Evolutionary conservation across 164 flowering plant species (phyloP).

Genomic region (Vitis amurensis): DNA sequence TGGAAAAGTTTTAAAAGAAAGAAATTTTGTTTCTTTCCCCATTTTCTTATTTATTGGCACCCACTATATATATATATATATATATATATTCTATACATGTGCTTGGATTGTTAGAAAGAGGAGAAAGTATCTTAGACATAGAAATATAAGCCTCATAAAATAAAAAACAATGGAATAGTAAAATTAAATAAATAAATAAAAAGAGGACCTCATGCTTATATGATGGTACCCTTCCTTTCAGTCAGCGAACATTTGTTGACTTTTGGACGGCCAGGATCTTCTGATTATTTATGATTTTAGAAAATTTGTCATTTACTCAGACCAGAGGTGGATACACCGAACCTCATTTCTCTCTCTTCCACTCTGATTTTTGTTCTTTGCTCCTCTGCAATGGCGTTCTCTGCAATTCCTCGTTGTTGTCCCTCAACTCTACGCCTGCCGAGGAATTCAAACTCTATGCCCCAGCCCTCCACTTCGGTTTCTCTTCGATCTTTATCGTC

Average conservation of each 20-base stretch:
- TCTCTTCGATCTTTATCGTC: slow-evolving; percentile 37
- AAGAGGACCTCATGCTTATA: not conserved
- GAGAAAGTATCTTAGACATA: too few relatives aligned
- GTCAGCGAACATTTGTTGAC: not conserved
- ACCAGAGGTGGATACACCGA: not conserved
- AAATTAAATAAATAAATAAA: not conserved
- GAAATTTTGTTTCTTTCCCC: too few relatives aligned
- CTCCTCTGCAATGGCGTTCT: slow-evolving; percentile 40
- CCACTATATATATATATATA: too few relatives aligned
- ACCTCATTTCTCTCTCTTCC: not conserved
- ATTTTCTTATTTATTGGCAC: too few relatives aligned
- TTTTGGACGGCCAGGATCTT: slow-evolving; percentile 1
- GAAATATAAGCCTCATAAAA: too few relatives aligned
- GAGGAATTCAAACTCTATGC: slow-evolving; percentile 1
- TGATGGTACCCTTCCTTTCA: not conserved
- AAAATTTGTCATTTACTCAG: not conserved
- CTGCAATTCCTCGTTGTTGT: slow-evolving; percentile 18
- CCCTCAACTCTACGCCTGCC: slow-evolving; percentile 21
- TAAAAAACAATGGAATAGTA: too few relatives aligned
- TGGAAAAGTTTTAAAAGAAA: too few relatives aligned
- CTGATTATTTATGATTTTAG: not conserved
- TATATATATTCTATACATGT: too few relatives aligned
- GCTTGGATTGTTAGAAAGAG: too few relatives aligned
- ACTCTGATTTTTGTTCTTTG: not conserved
- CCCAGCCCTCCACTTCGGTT: slow-evolving; percentile 23